phyloP scores from a whole-genome alignment of 768 basidiomycete species.

The Grammothele lineata region DNA sequence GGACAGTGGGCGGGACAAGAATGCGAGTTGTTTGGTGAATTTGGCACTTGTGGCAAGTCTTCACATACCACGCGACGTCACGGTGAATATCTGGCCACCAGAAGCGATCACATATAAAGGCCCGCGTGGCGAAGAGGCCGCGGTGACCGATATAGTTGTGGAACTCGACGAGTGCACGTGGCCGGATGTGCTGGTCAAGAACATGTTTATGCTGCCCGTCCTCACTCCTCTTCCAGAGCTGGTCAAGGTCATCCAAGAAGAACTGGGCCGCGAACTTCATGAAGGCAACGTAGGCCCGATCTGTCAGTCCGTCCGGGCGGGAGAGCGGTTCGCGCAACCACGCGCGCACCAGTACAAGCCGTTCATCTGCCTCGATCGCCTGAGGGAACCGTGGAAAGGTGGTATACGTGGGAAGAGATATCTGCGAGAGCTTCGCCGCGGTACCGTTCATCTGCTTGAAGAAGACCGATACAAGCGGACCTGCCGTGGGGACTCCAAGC shows the following conservation, averaged over 20 bases:
- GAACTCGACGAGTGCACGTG: not conserved
- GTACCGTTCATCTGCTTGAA: too few species aligned
- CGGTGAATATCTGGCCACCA: conserved; percentile 24
- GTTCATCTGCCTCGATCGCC: too few species aligned
- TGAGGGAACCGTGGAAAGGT: too few species aligned
- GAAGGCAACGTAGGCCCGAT: not conserved
- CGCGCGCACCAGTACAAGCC: too few species aligned
- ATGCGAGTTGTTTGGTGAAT: conserved; percentile 19
- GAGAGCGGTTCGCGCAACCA: too few species aligned
- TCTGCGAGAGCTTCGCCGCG: too few species aligned
- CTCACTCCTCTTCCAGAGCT: conserved; percentile 4
- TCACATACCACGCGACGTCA: conserved; percentile 18
- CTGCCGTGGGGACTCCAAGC: too few species aligned
- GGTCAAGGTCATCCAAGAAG: not conserved
- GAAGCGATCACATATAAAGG: conserved; percentile 10
- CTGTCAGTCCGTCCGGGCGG: not conserved
- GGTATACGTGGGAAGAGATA: too few species aligned
- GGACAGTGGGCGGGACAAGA: conserved; percentile 16
- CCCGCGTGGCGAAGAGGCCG: conserved; percentile 9
- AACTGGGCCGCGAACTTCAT: not conserved
- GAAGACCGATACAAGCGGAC: too few species aligned
- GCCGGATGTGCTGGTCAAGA: not conserved
- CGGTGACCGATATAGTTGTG: conserved; percentile 20
- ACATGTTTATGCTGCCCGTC: conserved; percentile 14
- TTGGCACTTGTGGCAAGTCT: conserved; percentile 38